These are phyloP conservation scores for Penicillium bialowiezense DNA, from an alignment of 495 filamentous ascomycete genomes.

Conservation along the genomic window DNA sequence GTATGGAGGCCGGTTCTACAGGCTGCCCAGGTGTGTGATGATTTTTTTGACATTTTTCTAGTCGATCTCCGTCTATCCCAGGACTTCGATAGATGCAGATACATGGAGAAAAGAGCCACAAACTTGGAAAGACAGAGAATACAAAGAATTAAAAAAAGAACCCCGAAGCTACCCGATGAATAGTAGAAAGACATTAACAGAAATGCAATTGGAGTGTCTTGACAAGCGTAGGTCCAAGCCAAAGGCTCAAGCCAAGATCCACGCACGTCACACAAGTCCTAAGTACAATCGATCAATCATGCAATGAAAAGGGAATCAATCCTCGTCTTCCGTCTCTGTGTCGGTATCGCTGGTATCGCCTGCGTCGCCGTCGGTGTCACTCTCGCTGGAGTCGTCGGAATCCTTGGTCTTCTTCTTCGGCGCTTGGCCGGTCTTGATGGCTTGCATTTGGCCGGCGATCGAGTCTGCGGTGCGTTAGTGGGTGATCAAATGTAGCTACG, in stretches of 20 bases:
- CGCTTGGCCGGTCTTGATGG: slow-evolving; percentile 69
- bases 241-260: slow-evolving; percentile 1
- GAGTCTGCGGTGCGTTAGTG: slow-evolving; percentile 64
- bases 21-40: too few relatives aligned
- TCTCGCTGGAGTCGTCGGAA: slow-evolving; percentile 66
- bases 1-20: too few relatives aligned
- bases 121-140: not conserved
- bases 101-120: slow-evolving; percentile 2
- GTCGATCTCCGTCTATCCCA: slow-evolving; percentile 17
- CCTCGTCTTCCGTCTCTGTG: slow-evolving; percentile 72
- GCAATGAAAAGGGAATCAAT: slow-evolving; percentile 27
- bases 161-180: slow-evolving; percentile 16
- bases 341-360: slow-evolving; percentile 75
- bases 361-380: slow-evolving; percentile 83
- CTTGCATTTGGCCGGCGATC: slow-evolving; percentile 90
- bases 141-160: not conserved
- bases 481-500: not conserved
- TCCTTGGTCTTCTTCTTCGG: slow-evolving; percentile 57
- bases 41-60: not conserved
- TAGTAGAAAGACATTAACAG: slow-evolving; percentile 6
- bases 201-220: slow-evolving; percentile 1
- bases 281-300: slow-evolving; percentile 26
- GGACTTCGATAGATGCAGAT: slow-evolving; percentile 16
- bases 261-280: slow-evolving; percentile 21
- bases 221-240: not conserved